Percentiles rank a stretch among this genome's conserved stretches.
These are phyloP conservation scores for Penicillium concentricum DNA, from an alignment of 2,329 filamentous ascomycete genomes.

Conservation along the genomic window DNA sequence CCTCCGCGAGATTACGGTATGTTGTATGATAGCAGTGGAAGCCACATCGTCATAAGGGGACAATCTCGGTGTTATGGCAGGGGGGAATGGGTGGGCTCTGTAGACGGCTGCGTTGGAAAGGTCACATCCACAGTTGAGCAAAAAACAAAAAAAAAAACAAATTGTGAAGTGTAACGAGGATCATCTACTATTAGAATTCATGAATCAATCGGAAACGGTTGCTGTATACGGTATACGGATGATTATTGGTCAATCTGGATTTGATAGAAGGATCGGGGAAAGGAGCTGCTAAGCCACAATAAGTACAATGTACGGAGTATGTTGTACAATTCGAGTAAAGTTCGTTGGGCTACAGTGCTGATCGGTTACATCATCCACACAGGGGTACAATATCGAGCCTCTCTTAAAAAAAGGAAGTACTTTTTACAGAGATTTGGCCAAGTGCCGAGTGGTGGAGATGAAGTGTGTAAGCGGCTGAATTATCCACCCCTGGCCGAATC, in stretches of 20 bases:
- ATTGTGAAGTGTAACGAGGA: too few species aligned
- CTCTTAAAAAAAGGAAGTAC: background rate
- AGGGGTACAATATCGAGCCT: background rate
- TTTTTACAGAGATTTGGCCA: background rate
- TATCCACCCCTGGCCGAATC: background rate
- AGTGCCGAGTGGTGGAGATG: background rate
- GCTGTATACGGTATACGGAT: background rate
- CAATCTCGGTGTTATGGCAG: background rate
- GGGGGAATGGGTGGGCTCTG: background rate
- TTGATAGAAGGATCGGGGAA: background rate
- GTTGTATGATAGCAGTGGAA: background rate
- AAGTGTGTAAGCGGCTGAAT: slow-evolving; percentile 2
- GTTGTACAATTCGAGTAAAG: background rate
- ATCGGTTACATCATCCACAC: background rate
- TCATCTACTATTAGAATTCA: background rate
- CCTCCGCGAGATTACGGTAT: background rate
- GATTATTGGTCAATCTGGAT: background rate
- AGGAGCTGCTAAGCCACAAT: background rate
- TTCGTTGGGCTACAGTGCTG: background rate
- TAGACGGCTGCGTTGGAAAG: background rate
- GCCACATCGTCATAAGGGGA: slow-evolving; percentile 7
- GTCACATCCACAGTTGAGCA: background rate
- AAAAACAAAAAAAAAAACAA: background rate
- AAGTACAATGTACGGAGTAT: background rate
- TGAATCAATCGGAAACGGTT: background rate